These are phyloP conservation scores for Claviceps cyperi DNA, from an alignment of 2,329 filamentous ascomycete species.

Conservation along the genomic window DNA sequence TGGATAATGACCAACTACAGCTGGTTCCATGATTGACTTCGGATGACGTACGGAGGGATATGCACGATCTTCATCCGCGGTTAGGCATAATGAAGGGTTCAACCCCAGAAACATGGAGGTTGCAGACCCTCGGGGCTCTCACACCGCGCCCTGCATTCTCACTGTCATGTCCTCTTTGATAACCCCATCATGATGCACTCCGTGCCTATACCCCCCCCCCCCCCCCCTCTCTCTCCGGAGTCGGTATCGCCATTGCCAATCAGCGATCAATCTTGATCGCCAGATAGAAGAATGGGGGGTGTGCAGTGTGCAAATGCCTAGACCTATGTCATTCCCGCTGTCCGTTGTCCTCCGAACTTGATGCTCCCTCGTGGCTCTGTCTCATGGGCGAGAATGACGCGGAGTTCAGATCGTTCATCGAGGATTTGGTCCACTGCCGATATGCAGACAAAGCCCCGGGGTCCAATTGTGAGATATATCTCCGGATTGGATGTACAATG, in stretches of 20 bases:
- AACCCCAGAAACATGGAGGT: not conserved
- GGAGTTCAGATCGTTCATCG: slow-evolving; percentile 4
- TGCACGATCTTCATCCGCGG: slow-evolving; percentile 9
- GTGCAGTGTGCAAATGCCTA: not conserved
- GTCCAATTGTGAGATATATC: slow-evolving; percentile 7
- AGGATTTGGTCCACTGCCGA: slow-evolving; percentile 9
- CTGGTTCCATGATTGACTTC: not conserved
- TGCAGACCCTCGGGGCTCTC: not conserved
- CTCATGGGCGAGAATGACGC: slow-evolving; percentile 1
- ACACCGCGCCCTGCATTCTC: not conserved
- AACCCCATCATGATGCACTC: not conserved
- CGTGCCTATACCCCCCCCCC: not conserved
- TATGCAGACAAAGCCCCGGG: slow-evolving; percentile 5
- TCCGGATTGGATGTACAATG: slow-evolving; percentile 11
- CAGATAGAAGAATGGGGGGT: too few species aligned
- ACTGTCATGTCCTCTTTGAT: not conserved
- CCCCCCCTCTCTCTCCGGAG: too few species aligned
- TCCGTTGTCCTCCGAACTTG: not conserved
- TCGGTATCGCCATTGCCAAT: too few species aligned
- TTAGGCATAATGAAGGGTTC: slow-evolving; percentile 8
- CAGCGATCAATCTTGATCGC: too few species aligned
- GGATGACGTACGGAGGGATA: not conserved
- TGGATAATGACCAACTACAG: not conserved
- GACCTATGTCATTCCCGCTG: not conserved
- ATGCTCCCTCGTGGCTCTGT: not conserved